These are phyloP conservation scores for Gossypium trilobum DNA, from an alignment of 441 rosid species.

Conservation along the genomic window DNA sequence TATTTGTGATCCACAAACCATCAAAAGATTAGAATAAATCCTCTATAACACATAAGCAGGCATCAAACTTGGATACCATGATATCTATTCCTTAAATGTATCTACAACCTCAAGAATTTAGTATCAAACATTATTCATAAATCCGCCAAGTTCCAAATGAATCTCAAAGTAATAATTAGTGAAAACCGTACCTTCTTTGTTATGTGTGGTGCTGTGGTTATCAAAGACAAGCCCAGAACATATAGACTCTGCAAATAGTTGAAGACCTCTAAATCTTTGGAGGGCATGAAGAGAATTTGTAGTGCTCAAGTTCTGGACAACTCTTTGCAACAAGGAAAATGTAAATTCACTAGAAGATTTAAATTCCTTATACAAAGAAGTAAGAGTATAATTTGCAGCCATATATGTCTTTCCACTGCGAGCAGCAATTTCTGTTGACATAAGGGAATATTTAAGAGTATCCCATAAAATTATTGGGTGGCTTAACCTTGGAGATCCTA, in stretches of 20 bases:
- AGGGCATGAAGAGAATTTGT: constrained; percentile 57
- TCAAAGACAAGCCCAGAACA: constrained; percentile 49
- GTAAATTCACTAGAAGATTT: constrained; percentile 60
- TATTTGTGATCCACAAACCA: not conserved
- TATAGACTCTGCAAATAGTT: constrained; percentile 71
- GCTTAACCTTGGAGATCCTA: constrained; percentile 37
- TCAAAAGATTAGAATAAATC: not conserved
- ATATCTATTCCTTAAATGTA: not conserved
- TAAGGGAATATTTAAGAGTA: constrained; percentile 74
- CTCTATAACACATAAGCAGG: not conserved
- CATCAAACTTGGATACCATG: not conserved
- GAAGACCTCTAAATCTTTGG: constrained; percentile 79
- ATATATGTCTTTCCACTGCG: constrained; percentile 49
- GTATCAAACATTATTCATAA: not conserved
- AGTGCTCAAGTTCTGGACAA: constrained; percentile 49
- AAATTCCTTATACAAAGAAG: constrained; percentile 57
- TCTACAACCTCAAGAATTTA: not conserved
- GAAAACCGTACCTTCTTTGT: constrained; percentile 41
- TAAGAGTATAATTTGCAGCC: constrained; percentile 41
- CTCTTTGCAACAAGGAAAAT: constrained; percentile 63
- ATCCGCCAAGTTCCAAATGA: not conserved
- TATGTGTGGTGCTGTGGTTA: constrained; percentile 26
- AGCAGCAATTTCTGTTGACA: constrained; percentile 71
- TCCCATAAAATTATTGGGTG: constrained; percentile 80
- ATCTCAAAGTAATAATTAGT: not conserved